Percentiles rank a stretch among this genome's conserved stretches.
Conservation (phyloP, 2,329 filamentous ascomycete genomes). For the Ceratocystiopsis sp. region DNA sequence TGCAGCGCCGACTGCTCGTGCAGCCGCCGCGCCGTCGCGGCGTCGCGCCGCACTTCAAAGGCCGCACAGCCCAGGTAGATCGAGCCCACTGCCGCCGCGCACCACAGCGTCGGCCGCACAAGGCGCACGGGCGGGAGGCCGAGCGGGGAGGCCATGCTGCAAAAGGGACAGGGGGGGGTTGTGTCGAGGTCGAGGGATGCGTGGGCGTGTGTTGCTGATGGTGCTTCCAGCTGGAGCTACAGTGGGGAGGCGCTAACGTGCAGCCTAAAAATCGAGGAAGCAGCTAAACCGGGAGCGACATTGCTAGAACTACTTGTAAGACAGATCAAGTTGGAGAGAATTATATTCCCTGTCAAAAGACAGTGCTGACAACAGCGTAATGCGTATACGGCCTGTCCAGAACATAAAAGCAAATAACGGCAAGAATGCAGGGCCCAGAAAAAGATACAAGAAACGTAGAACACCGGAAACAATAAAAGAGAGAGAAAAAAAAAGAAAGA, state of each 20-base stretch:
- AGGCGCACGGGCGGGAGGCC: slow-evolving; percentile 9
- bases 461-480: neutral
- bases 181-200: too few relatives aligned
- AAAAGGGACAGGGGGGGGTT: too few relatives aligned
- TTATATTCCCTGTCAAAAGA: neutral
- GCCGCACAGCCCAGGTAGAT: slow-evolving; percentile 8
- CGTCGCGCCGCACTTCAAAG: slow-evolving; percentile 8
- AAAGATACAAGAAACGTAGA: neutral
- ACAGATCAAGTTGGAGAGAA: too few relatives aligned
- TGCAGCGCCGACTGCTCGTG: neutral
- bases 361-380: neutral
- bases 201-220: too few relatives aligned
- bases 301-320: too few relatives aligned
- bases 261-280: too few relatives aligned
- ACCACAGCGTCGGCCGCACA: slow-evolving; percentile 10
- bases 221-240: too few relatives aligned
- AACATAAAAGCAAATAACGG: neutral
- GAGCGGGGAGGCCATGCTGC: too few relatives aligned
- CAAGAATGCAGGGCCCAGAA: neutral
- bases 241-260: too few relatives aligned
- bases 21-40: slow-evolving; percentile 4
- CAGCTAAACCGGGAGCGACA: too few relatives aligned
- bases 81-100: slow-evolving; percentile 6
- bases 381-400: too few relatives aligned
- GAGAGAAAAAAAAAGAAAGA: neutral